Base-by-base conservation (phyloP, 257 asterid genomes). In the Nicotiana otophora region DNA sequence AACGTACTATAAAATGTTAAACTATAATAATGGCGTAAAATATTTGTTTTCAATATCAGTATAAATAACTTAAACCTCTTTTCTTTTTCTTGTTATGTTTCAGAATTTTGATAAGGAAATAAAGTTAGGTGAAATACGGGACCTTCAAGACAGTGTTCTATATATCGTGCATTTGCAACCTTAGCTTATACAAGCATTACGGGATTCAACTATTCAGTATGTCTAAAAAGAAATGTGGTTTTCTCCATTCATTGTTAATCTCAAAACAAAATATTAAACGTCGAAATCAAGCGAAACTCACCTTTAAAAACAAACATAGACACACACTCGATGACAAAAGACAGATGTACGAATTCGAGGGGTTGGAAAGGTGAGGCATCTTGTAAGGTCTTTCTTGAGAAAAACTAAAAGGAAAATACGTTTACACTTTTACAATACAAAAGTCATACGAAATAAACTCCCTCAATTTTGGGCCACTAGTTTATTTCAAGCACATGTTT, bases 401-500 rank as follows among this genome's bases (percentile, higher is more conserved):
- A 54, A 36, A 77, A 51, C 12, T 26, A 81, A 81, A 82, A 17
- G 80, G 61, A 30, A n/a, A 70, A 7, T 72, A 42, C 55, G 30
- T 30, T 83, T 60, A 77, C 55, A 33, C 77, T 88, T 84, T 85
- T 81, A 20, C 15, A 30, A 83, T 82, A 60, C 82, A 31, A 36
- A 48, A 82, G 51, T 31, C 67, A 34, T 9, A 68, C 80, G 84
- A 84, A 85, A 83, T 14, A 34, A 80, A 83, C 82, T 17, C 54
- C 42, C 36, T 17, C 54, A 17, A 12, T 83, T 82, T 58, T 51
- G 70, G 14, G 84, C 86, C 85, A 8, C 72, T 28, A 66, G 57
- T 82, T 84, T 80, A 63, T 16, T 67, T 82, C 31, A 12, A 78
- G 83, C 90, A 88, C 90, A 81, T 86, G 87, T 88, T 82, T 83